These are phyloP conservation scores for Coffea eugenioides DNA, from an alignment of 257 asterid species.

Conservation along the genomic window DNA sequence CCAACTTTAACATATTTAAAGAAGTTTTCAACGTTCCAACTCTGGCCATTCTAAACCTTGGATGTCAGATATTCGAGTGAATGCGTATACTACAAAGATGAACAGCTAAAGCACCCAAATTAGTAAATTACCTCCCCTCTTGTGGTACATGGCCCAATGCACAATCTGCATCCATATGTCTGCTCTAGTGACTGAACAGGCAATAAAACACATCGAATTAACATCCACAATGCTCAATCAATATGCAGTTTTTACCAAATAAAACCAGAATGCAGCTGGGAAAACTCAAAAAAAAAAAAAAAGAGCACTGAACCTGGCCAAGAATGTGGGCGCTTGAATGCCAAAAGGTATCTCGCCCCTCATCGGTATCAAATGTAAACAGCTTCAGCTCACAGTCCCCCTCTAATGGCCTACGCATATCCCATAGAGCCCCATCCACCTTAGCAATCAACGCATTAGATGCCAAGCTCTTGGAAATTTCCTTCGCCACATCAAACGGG, in stretches of 20 bases:
- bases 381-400: constrained; percentile 80
- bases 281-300: not conserved
- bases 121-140: constrained; percentile 73
- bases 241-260: not conserved
- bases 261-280: constrained; percentile 1
- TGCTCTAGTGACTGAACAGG: constrained; percentile 69
- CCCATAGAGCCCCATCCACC: constrained; percentile 84
- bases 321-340: constrained; percentile 99
- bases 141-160: constrained; percentile 94
- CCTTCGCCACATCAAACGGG: constrained; percentile 83
- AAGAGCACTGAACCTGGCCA: constrained; percentile 58
- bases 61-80: not conserved
- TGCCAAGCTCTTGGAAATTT: constrained; percentile 92
- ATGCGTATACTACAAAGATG: not conserved
- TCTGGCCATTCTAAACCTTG: not conserved
- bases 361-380: constrained; percentile 75
- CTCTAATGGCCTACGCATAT: constrained; percentile 83
- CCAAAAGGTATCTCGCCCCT: constrained; percentile 98
- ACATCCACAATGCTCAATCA: not conserved
- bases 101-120: constrained; percentile 14
- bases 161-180: constrained; percentile 83
- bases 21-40: not conserved
- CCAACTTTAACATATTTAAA: not conserved
- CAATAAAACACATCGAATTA: not conserved
- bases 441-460: constrained; percentile 77